Evolutionary conservation across 1,139 yeast species (phyloP).

Genomic region (Hemisphaericaspora xylofermentans): DNA sequence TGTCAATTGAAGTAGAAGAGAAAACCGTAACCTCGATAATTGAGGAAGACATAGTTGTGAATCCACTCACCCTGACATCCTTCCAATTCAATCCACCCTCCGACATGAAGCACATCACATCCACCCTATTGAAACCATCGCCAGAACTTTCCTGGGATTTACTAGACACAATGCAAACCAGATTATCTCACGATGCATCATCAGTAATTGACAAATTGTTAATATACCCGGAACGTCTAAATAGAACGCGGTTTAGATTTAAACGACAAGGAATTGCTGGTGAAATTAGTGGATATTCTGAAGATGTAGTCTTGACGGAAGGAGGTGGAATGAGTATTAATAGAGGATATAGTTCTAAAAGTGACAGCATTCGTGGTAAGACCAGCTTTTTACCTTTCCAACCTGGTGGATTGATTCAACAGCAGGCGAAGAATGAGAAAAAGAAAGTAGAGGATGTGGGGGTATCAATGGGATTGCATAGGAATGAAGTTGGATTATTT

Average conservation of each 20-base stretch:
- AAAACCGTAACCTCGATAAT: neutral
- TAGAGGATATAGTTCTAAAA: slow-evolving; percentile 64
- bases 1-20: slow-evolving; percentile 1
- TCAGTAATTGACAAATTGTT: slow-evolving; percentile 44
- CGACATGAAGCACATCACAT: neutral
- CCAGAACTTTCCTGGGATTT: slow-evolving; percentile 58
- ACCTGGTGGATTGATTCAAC: slow-evolving; percentile 78
- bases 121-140: slow-evolving; percentile 45
- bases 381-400: slow-evolving; percentile 83
- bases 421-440: slow-evolving; percentile 21
- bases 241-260: slow-evolving; percentile 58
- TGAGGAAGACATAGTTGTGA: neutral
- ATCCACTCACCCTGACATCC: neutral
- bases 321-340: slow-evolving; percentile 59
- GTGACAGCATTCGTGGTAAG: slow-evolving; percentile 65
- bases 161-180: slow-evolving; percentile 50
- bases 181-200: slow-evolving; percentile 35
- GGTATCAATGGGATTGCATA: slow-evolving; percentile 51
- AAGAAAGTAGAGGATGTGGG: slow-evolving; percentile 20
- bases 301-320: slow-evolving; percentile 54
- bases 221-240: slow-evolving; percentile 50
- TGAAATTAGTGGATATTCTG: slow-evolving; percentile 58
- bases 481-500: slow-evolving; percentile 71
- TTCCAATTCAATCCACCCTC: neutral
- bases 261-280: slow-evolving; percentile 79